phyloP scores from a whole-genome alignment of 495 filamentous ascomycete genomes.

The Paragyromitra xinjiangensis region DNA sequence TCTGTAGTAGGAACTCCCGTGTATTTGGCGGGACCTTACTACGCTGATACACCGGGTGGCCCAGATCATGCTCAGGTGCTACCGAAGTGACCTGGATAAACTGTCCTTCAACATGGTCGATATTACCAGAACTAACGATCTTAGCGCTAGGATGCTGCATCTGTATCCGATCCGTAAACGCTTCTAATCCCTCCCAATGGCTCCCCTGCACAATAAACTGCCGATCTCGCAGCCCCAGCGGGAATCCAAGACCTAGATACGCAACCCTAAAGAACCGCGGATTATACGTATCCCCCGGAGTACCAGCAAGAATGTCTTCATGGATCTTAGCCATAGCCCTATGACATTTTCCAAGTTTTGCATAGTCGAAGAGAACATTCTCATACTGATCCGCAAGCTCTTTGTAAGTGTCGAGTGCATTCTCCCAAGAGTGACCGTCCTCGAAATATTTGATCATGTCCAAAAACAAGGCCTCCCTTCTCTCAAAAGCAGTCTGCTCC shows the following conservation, averaged over 20 bases:
- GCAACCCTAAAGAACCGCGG: slow-evolving; percentile 91
- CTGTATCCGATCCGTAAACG: slow-evolving; percentile 92
- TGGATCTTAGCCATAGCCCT: slow-evolving; percentile 93
- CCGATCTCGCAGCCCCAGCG: slow-evolving; percentile 80
- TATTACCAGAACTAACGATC: slow-evolving; percentile 74
- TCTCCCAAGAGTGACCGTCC: slow-evolving; percentile 89
- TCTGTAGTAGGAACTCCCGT: slow-evolving; percentile 77
- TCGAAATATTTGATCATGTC: slow-evolving; percentile 94
- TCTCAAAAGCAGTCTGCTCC: slow-evolving; percentile 87
- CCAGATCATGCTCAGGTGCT: slow-evolving; percentile 79
- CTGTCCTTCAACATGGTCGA: slow-evolving; percentile 83
- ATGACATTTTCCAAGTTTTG: slow-evolving; percentile 86
- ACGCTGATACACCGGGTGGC: slow-evolving; percentile 87
- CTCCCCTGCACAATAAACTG: slow-evolving; percentile 90
- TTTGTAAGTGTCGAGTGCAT: slow-evolving; percentile 86
- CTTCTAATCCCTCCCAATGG: slow-evolving; percentile 75
- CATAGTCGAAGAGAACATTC: slow-evolving; percentile 85
- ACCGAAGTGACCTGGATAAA: slow-evolving; percentile 85
- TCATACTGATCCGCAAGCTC: slow-evolving; percentile 92
- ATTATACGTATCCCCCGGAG: slow-evolving; percentile 75
- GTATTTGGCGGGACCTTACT: slow-evolving; percentile 82
- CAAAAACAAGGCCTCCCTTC: slow-evolving; percentile 91
- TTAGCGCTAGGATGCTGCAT: slow-evolving; percentile 88
- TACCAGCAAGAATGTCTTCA: slow-evolving; percentile 71
- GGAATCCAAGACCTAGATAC: slow-evolving; percentile 93